A percentile compares a stretch with the other conserved stretches of the same genome.
These are phyloP conservation scores for Aspergillus taichungensis DNA, from an alignment of 495 filamentous ascomycete species.

Conservation along the genomic window DNA sequence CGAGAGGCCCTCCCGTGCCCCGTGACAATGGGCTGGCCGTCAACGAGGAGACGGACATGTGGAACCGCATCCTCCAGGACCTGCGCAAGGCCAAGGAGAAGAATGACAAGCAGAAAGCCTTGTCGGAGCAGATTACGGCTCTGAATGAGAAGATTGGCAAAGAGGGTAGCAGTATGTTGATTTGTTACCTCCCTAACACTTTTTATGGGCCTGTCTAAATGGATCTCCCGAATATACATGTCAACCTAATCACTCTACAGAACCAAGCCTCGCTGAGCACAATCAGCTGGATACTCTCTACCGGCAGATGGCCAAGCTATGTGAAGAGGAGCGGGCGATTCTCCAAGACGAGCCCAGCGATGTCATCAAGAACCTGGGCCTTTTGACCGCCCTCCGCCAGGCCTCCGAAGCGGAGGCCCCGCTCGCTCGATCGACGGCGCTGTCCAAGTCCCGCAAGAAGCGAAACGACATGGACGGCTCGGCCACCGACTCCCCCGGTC, in stretches of 20 bases:
- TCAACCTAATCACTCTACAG: constrained; percentile 15
- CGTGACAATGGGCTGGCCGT: constrained; percentile 41
- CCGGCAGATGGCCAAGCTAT: constrained; percentile 54
- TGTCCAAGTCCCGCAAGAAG: constrained; percentile 51
- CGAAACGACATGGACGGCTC: constrained; percentile 63
- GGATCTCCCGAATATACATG: background rate
- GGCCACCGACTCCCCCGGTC: constrained; percentile 59
- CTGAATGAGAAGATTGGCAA: constrained; percentile 42
- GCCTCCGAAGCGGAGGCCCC: constrained; percentile 51
- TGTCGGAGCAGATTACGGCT: constrained; percentile 45
- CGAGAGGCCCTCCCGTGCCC: constrained; percentile 28
- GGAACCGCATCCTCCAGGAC: constrained; percentile 53
- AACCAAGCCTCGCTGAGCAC: constrained; percentile 31
- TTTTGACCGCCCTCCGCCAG: constrained; percentile 51
- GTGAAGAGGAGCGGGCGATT: constrained; percentile 52
- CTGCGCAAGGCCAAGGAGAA: constrained; percentile 52
- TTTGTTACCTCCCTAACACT: background rate
- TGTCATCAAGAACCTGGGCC: constrained; percentile 49
- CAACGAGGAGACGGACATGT: constrained; percentile 56
- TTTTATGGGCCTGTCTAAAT: too few species aligned
- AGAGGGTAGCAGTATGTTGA: constrained; percentile 35
- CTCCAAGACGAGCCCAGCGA: constrained; percentile 49
- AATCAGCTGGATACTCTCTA: constrained; percentile 48
- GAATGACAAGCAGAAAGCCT: constrained; percentile 42
- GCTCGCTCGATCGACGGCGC: constrained; percentile 33